Evolutionary conservation across 805 yeast genomes (phyloP), one percentile per base, ranked within the genome.

Genomic region (Kockiozyma suomiensis): DNA sequence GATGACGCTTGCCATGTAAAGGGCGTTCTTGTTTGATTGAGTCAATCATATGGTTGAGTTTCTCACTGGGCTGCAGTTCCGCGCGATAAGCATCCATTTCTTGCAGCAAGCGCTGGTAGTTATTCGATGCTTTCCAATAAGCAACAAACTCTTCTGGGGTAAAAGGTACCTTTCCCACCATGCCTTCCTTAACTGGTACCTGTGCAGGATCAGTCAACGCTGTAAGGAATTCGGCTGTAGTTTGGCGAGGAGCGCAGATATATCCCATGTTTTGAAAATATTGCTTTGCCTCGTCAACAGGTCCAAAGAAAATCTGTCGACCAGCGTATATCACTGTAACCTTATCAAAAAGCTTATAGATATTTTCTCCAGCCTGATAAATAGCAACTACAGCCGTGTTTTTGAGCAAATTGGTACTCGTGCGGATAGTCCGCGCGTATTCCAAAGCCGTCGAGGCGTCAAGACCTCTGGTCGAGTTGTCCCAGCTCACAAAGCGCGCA

Each of bases 371-470:
- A 65, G 84, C 80, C 69, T 82, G 86, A 66, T 82, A 82, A 46
- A 86, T 83, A 33, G 89, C 86, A 56, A 86, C 81, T 56, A 85
- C 71, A 3, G 87, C 82, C 3, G 86, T 78, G 17, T 78, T 75
- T 10, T 79, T 76, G 49, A 76, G 68, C 38, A 84, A 72, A 12
- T 64, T 69, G 17, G 87, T 83, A 2, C 84, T 77, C 0, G 83
- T 77, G 68, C 82, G 83, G 66, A 85, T 75, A 25, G 86, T 84
- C 63, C 80, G 75, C 58, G 82, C 77, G 68, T 84, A 85, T 69
- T 85, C 88, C 68, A 83, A 75, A 35, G 89, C 89, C 49, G 87
- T 84, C 28, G 88, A 87, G 6, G 88, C 77, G 74, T 85, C 89
- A 65, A 85, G 79, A 70, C 89, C 89, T 75, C 89, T 80, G 19